phyloP scores from a whole-genome alignment of 768 basidiomycete species.

The Antrodiella citrinella region DNA sequence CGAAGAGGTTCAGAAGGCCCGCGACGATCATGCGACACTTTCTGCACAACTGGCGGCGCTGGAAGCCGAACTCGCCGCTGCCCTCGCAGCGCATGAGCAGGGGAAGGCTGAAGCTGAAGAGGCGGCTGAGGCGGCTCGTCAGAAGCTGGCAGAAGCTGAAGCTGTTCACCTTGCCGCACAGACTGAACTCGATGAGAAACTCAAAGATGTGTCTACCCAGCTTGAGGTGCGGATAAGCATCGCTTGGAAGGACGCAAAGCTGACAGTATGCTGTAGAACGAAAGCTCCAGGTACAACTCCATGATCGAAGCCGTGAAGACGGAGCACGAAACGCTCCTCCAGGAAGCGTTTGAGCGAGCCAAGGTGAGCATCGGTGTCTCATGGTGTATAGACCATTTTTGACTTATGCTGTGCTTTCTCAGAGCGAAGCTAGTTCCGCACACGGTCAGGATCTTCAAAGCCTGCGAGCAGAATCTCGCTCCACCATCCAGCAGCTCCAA shows the following conservation, averaged over 20 bases:
- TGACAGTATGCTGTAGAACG: constrained; percentile 34
- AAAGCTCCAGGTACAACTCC: constrained; percentile 59
- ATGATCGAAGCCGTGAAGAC: constrained; percentile 60
- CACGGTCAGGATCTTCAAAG: constrained; percentile 67
- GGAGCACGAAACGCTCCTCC: constrained; percentile 52
- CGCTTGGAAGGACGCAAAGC: not conserved
- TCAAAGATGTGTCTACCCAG: constrained; percentile 48
- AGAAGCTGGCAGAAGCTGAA: constrained; percentile 45
- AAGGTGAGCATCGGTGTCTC: constrained; percentile 49
- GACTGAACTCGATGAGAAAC: constrained; percentile 44
- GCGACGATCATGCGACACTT: constrained; percentile 28
- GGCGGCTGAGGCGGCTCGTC: constrained; percentile 38
- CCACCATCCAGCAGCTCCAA: constrained; percentile 63
- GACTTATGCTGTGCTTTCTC: not conserved
- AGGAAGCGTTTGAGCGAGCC: constrained; percentile 69
- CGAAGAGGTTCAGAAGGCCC: constrained; percentile 33
- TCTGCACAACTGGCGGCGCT: constrained; percentile 38
- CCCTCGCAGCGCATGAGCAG: constrained; percentile 40
- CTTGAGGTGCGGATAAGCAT: constrained; percentile 46
- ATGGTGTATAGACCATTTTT: not conserved
- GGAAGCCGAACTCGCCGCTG: constrained; percentile 37
- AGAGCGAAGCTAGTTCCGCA: constrained; percentile 63
- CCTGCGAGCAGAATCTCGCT: constrained; percentile 58
- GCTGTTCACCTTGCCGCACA: constrained; percentile 40
- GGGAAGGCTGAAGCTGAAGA: constrained; percentile 35